Conservation (phyloP, 2,329 filamentous ascomycete genomes). For the Monosporascus sp. region DNA sequence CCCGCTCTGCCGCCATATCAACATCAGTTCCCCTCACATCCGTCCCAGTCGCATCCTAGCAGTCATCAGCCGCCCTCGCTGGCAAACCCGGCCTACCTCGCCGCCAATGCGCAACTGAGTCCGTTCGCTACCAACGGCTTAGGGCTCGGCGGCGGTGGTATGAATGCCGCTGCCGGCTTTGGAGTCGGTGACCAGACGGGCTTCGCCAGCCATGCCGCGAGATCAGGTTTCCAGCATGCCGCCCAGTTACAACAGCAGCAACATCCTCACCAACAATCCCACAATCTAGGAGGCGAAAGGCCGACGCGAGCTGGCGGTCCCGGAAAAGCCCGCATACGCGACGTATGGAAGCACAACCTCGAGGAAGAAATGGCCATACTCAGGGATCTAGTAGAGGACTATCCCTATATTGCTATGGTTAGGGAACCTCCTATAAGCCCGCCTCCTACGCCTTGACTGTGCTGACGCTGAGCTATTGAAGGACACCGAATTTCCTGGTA, state of each 20-base stretch:
- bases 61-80: constrained; percentile 50
- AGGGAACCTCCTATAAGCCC: constrained; percentile 25
- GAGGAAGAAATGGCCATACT: constrained; percentile 85
- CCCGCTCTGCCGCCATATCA: constrained; percentile 41
- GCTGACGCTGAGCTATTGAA: constrained; percentile 33
- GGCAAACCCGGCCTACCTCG: constrained; percentile 66
- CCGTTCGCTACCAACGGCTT: constrained; percentile 60
- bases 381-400: constrained; percentile 79
- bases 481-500: constrained; percentile 98
- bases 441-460: constrained; percentile 2
- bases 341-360: constrained; percentile 92
- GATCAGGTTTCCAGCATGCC: constrained; percentile 80
- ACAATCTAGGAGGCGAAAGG: constrained; percentile 29
- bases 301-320: constrained; percentile 36
- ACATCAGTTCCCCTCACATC: constrained; percentile 50
- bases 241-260: constrained; percentile 52
- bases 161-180: constrained; percentile 42
- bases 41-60: constrained; percentile 43
- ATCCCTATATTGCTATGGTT: constrained; percentile 97
- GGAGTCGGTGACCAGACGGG: constrained; percentile 62
- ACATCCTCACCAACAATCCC: constrained; percentile 43
- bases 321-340: constrained; percentile 77
- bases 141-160: constrained; percentile 52
- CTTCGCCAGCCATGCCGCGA: constrained; percentile 78
- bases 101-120: constrained; percentile 58